phyloP scores from a whole-genome alignment of 768 basidiomycete species.

The Amanita muscaria region DNA sequence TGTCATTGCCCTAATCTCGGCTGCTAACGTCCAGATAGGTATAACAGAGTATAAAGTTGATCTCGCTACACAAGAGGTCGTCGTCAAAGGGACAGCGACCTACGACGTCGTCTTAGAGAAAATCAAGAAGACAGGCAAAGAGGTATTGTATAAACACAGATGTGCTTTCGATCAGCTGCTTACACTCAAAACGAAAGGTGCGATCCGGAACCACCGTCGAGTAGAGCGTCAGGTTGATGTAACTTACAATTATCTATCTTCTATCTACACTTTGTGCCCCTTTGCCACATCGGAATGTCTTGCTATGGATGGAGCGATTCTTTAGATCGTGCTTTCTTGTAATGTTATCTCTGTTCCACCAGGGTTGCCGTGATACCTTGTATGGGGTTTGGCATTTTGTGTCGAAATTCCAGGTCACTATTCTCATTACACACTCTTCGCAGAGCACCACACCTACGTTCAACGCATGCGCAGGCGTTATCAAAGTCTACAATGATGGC shows the following conservation, averaged over 20 bases:
- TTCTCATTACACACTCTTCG: background rate
- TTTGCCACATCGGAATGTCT: too few relatives aligned
- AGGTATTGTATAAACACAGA: slow-evolving; percentile 38
- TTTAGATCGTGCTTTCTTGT: too few relatives aligned
- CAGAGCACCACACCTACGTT: background rate
- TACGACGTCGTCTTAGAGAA: slow-evolving; percentile 61
- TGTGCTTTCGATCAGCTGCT: background rate
- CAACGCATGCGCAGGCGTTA: background rate
- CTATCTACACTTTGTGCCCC: too few relatives aligned
- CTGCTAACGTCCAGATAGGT: slow-evolving; percentile 26
- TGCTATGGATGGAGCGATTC: too few relatives aligned
- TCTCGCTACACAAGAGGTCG: slow-evolving; percentile 64
- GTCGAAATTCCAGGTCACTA: background rate
- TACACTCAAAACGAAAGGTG: slow-evolving; percentile 18
- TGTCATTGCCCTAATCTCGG: background rate
- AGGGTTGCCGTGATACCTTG: background rate
- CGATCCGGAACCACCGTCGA: slow-evolving; percentile 35
- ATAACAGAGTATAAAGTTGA: slow-evolving; percentile 50
- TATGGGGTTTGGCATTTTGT: background rate
- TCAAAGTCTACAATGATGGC: slow-evolving; percentile 15
- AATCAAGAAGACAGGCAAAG: slow-evolving; percentile 90
- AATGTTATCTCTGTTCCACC: too few relatives aligned
- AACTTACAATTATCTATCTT: too few relatives aligned
- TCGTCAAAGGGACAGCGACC: slow-evolving; percentile 49
- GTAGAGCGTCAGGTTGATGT: slow-evolving; percentile 12